Conservation (phyloP, 1,139 yeast species). For the Meyerozyma smithsonii region DNA sequence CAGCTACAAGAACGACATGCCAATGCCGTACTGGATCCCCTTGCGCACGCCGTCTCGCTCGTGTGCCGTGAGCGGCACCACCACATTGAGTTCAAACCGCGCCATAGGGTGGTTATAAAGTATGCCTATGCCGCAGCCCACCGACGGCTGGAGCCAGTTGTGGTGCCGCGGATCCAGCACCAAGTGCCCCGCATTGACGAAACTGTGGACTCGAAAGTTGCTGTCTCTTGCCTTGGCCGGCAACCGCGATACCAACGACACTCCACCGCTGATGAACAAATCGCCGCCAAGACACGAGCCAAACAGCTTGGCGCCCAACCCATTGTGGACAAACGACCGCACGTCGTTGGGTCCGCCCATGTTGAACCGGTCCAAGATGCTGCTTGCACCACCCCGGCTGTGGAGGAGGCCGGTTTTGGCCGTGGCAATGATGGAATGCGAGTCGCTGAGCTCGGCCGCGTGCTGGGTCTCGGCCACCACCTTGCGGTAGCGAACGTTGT, state of each 20-base stretch:
- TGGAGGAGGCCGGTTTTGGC: slow-evolving; percentile 50
- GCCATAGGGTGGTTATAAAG: slow-evolving; percentile 86
- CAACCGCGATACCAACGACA: slow-evolving; percentile 59
- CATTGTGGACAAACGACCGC: slow-evolving; percentile 70
- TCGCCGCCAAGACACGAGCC: slow-evolving; percentile 74
- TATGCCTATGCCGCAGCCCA: slow-evolving; percentile 71
- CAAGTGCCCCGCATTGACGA: slow-evolving; percentile 71
- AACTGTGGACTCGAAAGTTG: slow-evolving; percentile 65
- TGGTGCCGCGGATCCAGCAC: slow-evolving; percentile 20
- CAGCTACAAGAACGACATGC: slow-evolving; percentile 77
- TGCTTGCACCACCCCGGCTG: slow-evolving; percentile 26
- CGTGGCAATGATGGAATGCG: slow-evolving; percentile 36
- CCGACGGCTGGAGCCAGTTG: slow-evolving; percentile 28
- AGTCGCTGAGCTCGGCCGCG: slow-evolving; percentile 23
- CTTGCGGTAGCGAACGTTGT: slow-evolving; percentile 36
- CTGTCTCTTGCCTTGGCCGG: slow-evolving; percentile 57
- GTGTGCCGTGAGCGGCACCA: slow-evolving; percentile 67
- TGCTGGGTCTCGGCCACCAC: slow-evolving; percentile 44
- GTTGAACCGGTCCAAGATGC: slow-evolving; percentile 12
- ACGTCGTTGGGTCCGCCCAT: slow-evolving; percentile 64
- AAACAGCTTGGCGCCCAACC: slow-evolving; percentile 79
- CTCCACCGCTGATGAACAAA: slow-evolving; percentile 63
- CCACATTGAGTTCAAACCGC: slow-evolving; percentile 83
- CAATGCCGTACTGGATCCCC: slow-evolving; percentile 92
- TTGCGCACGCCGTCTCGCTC: slow-evolving; percentile 66